Evolutionary conservation across 345 rosid species (phyloP).

Genomic region (Erysimum cheiranthoides): DNA sequence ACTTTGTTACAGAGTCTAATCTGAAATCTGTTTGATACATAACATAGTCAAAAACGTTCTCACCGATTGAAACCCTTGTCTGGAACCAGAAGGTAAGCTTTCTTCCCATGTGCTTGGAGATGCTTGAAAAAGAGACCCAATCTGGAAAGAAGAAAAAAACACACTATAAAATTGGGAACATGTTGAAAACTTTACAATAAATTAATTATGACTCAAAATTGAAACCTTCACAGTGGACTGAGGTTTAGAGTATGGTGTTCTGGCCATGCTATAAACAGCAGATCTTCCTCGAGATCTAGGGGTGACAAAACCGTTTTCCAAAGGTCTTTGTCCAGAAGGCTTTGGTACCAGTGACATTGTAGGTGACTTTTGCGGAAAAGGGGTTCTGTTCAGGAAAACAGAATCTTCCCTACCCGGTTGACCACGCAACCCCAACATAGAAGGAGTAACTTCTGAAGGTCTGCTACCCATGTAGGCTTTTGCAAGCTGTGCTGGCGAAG

Average conservation of each 20-base stretch:
- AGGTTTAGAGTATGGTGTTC: conserved; percentile 82
- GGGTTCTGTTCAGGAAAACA: conserved; percentile 43
- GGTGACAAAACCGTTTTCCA: conserved; percentile 72
- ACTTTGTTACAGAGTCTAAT: conserved; percentile 15
- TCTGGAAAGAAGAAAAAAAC: conserved; percentile 49
- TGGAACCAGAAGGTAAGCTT: conserved; percentile 62
- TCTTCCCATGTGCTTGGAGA: conserved; percentile 56
- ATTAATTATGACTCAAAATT: conserved; percentile 2
- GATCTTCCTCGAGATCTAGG: conserved; percentile 88
- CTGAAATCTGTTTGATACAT: neutral
- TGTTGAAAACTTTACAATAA: conserved; percentile 6
- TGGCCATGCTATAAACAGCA: conserved; percentile 91
- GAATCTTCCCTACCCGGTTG: conserved; percentile 60
- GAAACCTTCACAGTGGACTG: conserved; percentile 67
- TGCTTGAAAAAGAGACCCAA: conserved; percentile 49
- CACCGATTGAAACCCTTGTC: conserved; percentile 56
- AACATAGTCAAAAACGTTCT: conserved; percentile 20
- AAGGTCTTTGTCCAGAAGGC: conserved; percentile 53
- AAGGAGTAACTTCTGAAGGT: conserved; percentile 72
- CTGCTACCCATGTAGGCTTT: conserved; percentile 93
- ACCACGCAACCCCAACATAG: conserved; percentile 53
- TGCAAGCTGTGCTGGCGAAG: conserved; percentile 95
- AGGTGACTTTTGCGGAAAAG: conserved; percentile 55
- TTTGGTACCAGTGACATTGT: conserved; percentile 58
- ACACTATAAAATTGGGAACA: conserved; percentile 2